Evolutionary conservation across 805 yeast species (phyloP), one percentile per base, ranked within the genome.

Genomic region (Saccharomyces jurei): DNA sequence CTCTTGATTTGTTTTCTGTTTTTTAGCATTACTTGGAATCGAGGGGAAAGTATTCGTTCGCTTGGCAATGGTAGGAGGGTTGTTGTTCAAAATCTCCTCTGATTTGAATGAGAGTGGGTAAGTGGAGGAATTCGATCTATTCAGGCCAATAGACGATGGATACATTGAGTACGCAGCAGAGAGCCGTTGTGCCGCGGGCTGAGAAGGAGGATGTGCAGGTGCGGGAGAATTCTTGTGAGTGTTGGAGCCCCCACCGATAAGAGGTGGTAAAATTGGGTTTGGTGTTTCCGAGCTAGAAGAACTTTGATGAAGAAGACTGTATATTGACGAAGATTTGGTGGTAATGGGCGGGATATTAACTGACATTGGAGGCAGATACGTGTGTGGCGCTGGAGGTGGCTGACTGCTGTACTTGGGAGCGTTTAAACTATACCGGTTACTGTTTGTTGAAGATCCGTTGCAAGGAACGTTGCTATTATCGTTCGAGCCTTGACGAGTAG

Each of bases 1-100:
- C 22, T 36, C 44, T 17, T 36, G 44, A 11, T 11, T 36, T 9
- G 44, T 36, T 36, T 36, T 36, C 44, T 17, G 44, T 17, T 36
- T 36, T 17, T 36, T 36, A 17, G 44, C 11, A 17, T 17, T 17
- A 11, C 22, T 17, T 6, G 44, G 25, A 17, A 17, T 17, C 17
- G 44, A 36, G 25, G 44, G 44, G 11, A 36, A 36, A 1, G 44
- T 36, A 11, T 36, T 36, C 13, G 44, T 36, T 8, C 44, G 22
- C 21, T 36, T 36, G 25, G 44, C 44, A 9, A 17, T 11, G 22
- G 25, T 8, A 17, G 44, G 11, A 21, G 44, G 66, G 82, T 77
- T 41, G 83, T 82, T 49, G 72, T 77, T 47, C 80, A 65, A 30
- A 89, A 89, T 64, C 88, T 77, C 53, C 89, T 89, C 41, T 78